Evolutionary conservation across 495 filamentous ascomycete genomes (phyloP), one percentile per base, ranked within the genome.

Genomic region (Penicillium ucsense): DNA sequence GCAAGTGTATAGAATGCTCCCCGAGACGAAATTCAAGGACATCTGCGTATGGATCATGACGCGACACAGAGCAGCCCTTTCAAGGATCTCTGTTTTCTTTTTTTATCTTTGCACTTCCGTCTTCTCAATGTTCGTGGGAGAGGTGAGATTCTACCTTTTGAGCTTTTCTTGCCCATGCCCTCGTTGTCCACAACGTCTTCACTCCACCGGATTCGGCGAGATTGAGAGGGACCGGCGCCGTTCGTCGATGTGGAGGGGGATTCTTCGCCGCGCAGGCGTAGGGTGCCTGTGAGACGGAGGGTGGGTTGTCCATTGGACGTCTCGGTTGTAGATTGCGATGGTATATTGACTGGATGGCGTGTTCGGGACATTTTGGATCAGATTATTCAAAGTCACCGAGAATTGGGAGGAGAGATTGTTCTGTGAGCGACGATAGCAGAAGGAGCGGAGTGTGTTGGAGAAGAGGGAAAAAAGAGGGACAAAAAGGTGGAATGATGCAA

Each of bases 131-230:
- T 20, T 20, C 20, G 5, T 31, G 28, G 10, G 12, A 28, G 37
- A 43, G 6, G 28, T 11, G 36, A 8, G 10, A 56, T 57, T 31
- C 36, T 60, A 89, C 90, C 89, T 84, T 99, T 99, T 0, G 85
- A 91, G 38, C 78, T 86, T 70, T 97, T 99, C 66, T 83, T 85
- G 4, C 89, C 89, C 65, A 97, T 76, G 4, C 90, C 90, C 64
- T 99, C 92, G 57, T 99, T 99, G 68, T 99, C 89, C 5, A 99
- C 71, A 5, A 96, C 91, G 63, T 90, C 87, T 55, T 88, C 86
- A 6, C 86, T 88, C 92, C 92, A 99, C 67, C 83, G 77, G 40
- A 98, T 90, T 33, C 77, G 74, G 34, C 79, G 69, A 20, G 47
- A 10, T 12, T 60, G 38, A 6, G 53, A 51, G 8, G 48, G 42